These are phyloP conservation scores for Lantana camara DNA, from an alignment of 257 asterid species.

Conservation along the genomic window DNA sequence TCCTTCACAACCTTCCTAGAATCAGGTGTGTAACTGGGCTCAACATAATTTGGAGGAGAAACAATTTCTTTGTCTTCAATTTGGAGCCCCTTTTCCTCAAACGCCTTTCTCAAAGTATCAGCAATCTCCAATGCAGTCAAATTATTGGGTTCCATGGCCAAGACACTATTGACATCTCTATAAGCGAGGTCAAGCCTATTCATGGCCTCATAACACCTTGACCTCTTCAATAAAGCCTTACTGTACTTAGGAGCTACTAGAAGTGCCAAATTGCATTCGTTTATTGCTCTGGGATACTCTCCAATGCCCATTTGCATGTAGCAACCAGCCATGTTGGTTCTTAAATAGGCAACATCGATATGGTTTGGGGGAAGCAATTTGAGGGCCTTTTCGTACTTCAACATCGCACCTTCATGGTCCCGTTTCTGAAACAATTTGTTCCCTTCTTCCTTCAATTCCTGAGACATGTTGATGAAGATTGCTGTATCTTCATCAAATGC, in stretches of 20 bases:
- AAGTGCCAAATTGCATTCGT: slow-evolving; percentile 86
- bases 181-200: slow-evolving; percentile 76
- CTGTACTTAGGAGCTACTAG: slow-evolving; percentile 85
- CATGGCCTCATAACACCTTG: slow-evolving; percentile 75
- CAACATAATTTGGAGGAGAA: slow-evolving; percentile 41
- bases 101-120: slow-evolving; percentile 47
- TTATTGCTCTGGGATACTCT: slow-evolving; percentile 85
- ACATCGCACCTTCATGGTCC: slow-evolving; percentile 91
- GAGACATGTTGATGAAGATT: slow-evolving; percentile 85
- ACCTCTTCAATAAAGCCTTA: slow-evolving; percentile 84
- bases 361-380: slow-evolving; percentile 74
- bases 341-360: slow-evolving; percentile 78
- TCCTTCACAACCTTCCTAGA: slow-evolving; percentile 46
- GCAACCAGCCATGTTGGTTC: slow-evolving; percentile 87
- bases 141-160: slow-evolving; percentile 81
- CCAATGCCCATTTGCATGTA: slow-evolving; percentile 92
- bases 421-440: slow-evolving; percentile 71
- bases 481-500: slow-evolving; percentile 90
- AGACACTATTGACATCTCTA: slow-evolving; percentile 68
- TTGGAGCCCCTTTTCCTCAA: slow-evolving; percentile 53
- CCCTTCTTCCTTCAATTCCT: slow-evolving; percentile 90
- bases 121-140: slow-evolving; percentile 76
- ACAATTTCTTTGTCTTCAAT: slow-evolving; percentile 57
- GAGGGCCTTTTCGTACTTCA: slow-evolving; percentile 87
- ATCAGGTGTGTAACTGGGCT: slow-evolving; percentile 40